Evolutionary conservation across 83 land plant species (phyloP).

Genomic region (Isoetes engelmannii): DNA sequence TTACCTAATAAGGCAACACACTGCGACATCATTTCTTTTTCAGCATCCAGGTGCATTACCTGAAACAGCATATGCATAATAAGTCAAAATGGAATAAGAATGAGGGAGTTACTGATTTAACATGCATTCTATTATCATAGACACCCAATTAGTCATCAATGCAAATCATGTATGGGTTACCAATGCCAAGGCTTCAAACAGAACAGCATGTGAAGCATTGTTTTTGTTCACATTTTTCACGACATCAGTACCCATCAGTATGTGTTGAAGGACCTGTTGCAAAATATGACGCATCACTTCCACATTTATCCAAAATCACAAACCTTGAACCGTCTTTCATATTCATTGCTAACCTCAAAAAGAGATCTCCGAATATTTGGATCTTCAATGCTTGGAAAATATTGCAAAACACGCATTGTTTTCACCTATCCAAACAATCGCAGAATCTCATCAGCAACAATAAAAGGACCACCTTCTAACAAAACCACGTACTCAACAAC

Average conservation of each 20-base stretch:
- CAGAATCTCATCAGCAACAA: slow-evolving; percentile 12
- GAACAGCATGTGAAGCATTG: slow-evolving; percentile 99
- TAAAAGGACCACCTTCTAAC: too few relatives aligned
- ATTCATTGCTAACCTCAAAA: slow-evolving; percentile 63
- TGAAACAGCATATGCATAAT: slow-evolving; percentile 12
- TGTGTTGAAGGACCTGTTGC: slow-evolving; percentile 80
- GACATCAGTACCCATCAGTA: slow-evolving; percentile 98
- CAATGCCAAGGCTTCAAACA: slow-evolving; percentile 96
- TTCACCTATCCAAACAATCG: slow-evolving; percentile 58
- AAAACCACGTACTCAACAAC: too few relatives aligned
- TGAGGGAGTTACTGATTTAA: not conserved
- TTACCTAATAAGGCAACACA: slow-evolving; percentile 99
- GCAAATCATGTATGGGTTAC: slow-evolving; percentile 34
- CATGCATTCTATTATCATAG: not conserved
- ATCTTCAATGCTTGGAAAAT: slow-evolving; percentile 94
- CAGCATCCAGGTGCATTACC: slow-evolving; percentile 99
- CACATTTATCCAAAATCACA: not conserved
- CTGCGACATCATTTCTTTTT: slow-evolving; percentile 99
- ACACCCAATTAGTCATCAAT: not conserved
- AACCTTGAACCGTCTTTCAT: not conserved
- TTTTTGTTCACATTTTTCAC: slow-evolving; percentile 98
- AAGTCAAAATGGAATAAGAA: not conserved
- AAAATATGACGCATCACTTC: not conserved
- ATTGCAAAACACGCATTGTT: slow-evolving; percentile 97
- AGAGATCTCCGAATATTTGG: slow-evolving; percentile 87